Conservation (phyloP, 345 rosid genomes). For the Brassica nigra region DNA sequence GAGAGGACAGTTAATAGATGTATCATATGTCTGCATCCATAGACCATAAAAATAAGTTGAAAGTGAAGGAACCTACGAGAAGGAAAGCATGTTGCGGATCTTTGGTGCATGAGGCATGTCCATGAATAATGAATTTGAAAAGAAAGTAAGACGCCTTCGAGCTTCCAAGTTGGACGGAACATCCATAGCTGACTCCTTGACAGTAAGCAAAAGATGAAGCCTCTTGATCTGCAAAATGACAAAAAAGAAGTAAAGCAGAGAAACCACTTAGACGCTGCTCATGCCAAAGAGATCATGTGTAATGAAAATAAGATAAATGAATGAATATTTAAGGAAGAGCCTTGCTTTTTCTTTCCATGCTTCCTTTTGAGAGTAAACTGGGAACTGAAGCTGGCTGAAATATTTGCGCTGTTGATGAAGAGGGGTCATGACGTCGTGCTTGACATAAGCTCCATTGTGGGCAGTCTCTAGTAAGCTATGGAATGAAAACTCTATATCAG, state of each 20-base stretch:
- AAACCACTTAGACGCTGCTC: constrained; percentile 12
- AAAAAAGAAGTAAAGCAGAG: constrained; percentile 3
- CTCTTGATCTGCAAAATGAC: constrained; percentile 49
- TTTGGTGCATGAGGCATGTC: constrained; percentile 68
- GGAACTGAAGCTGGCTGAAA: constrained; percentile 52
- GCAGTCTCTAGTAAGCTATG: constrained; percentile 52
- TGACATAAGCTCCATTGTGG: constrained; percentile 51
- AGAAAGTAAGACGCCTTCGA: constrained; percentile 65
- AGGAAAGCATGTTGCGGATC: constrained; percentile 67
- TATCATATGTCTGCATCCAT: not conserved
- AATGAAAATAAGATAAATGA: not conserved
- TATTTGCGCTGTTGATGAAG: constrained; percentile 51
- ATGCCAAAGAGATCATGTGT: constrained; percentile 16
- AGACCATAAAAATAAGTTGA: not conserved
- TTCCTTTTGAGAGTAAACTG: constrained; percentile 48
- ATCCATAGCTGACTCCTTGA: constrained; percentile 67
- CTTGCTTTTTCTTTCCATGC: constrained; percentile 62
- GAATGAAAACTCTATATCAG: constrained; percentile 19
- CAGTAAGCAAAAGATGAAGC: constrained; percentile 61
- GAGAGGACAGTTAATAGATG: not conserved
- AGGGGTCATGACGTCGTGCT: constrained; percentile 58
- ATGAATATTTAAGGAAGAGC: constrained; percentile 8
- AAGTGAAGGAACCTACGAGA: constrained; percentile 47
- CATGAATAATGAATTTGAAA: constrained; percentile 69
- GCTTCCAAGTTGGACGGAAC: constrained; percentile 73